phyloP scores from a whole-genome alignment of 2,329 filamentous ascomycete genomes.

The Phoma sp. region DNA sequence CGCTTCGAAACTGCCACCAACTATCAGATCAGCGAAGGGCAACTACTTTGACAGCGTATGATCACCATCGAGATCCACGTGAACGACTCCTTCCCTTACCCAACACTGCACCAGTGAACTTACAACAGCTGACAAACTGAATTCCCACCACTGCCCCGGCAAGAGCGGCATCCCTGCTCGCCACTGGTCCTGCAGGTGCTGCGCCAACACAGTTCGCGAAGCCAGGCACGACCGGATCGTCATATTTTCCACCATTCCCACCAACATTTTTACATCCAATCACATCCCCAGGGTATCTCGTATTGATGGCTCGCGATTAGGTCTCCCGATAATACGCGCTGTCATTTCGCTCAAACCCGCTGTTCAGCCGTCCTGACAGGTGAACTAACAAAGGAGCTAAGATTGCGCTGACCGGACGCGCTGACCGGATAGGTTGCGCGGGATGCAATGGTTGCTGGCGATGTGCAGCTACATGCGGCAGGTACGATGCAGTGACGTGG shows the following conservation, averaged over 20 bases:
- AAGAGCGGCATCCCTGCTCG: constrained; percentile 1
- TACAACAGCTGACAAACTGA: not conserved
- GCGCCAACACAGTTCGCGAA: not conserved
- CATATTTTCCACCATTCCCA: not conserved
- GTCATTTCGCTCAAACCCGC: not conserved
- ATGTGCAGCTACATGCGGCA: not conserved
- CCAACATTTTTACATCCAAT: not conserved
- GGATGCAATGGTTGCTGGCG: not conserved
- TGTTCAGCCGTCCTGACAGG: not conserved
- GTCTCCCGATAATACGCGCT: not conserved
- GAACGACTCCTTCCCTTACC: not conserved
- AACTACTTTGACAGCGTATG: not conserved
- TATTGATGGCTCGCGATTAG: not conserved
- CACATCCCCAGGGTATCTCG: not conserved
- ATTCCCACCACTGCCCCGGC: not conserved
- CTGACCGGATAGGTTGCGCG: not conserved
- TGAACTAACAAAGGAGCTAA: not conserved
- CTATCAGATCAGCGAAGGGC: not conserved
- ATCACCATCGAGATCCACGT: not conserved
- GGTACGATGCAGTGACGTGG: not conserved
- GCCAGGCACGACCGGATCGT: not conserved
- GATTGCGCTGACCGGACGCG: not conserved
- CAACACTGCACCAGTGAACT: not conserved
- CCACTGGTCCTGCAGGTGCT: not conserved
- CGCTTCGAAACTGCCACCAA: not conserved